Evolutionary conservation across 202 grass and related monocot genomes (phyloP), one percentile per base, ranked within the genome.

Genomic region (Setaria italica): DNA sequence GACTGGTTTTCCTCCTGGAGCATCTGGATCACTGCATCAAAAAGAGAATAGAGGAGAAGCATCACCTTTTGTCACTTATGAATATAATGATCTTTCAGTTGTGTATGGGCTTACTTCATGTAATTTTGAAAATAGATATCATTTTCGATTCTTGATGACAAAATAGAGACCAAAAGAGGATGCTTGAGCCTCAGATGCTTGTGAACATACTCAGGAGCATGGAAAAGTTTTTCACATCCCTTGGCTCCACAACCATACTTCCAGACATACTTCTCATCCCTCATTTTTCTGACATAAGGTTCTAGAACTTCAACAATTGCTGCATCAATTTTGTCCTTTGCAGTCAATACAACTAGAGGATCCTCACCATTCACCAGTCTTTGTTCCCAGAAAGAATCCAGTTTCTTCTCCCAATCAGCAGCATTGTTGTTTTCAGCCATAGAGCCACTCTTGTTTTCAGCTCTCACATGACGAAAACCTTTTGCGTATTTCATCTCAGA

Each of bases 161-260:
- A 79, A 55, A 54, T 81, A 77, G 88, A 78, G 43, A 94, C 79
- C 58, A 97, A 42, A 45, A 93, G 88, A n/a, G 84, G 89, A 82
- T 97, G 95, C 79, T 97, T 97, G 41, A 94, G 89, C 57, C 78
- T 92, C 37, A 98, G 81, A 92, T 98, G 95, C 85, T 95, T 98
- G 69, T 94, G 86, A 83, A 98, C 95, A 92, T 94, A 98, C 60
- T 98, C 91, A 68, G 93, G 88, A 76, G 91, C 95, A 90, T 95
- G 93, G 77, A 98, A 98, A 80, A 88, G 19, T 75, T 95, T 98
- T 54, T 84, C 79, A 76, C 95, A 98, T 25, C 88, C 95, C 62
- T 88, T 86, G 12, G 89, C 93, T 35, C 95, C 95, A 81, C 95
- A 98, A 15, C 91, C 89, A 79, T 92, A 98, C 67, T 73, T 98